Conservation (phyloP, 176 grass and related monocot genomes). For the Cenchrus fungigraminus region DNA sequence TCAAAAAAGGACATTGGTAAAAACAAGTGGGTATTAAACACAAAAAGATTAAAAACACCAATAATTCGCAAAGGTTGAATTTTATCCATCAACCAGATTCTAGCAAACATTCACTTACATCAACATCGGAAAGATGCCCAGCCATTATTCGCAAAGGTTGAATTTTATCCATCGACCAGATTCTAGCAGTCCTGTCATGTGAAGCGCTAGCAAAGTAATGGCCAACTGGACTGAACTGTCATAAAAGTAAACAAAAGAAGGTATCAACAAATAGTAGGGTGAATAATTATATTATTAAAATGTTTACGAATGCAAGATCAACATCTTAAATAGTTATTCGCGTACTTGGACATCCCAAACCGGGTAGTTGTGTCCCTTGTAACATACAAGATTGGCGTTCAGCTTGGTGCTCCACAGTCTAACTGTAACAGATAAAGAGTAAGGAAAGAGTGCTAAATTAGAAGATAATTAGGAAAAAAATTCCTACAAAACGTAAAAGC, state of each 20-base stretch:
- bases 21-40: constrained; percentile 38
- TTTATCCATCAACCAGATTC: too few relatives aligned
- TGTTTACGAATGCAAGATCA: background rate
- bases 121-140: constrained; percentile 97
- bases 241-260: constrained; percentile 4
- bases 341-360: constrained; percentile 98
- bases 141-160: constrained; percentile 96
- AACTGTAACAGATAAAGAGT: constrained; percentile 60
- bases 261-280: constrained; percentile 31
- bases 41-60: background rate
- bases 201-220: constrained; percentile 99
- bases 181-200: constrained; percentile 96
- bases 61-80: background rate
- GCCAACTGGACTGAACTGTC: constrained; percentile 94
- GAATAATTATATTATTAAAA: constrained; percentile 2
- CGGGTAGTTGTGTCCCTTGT: constrained; percentile 97
- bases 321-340: constrained; percentile 24
- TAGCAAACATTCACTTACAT: constrained; percentile 64
- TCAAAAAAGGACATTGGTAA: constrained; percentile 12
- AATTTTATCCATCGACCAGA: constrained; percentile 98
- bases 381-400: constrained; percentile 95
- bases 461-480: constrained; percentile 20
- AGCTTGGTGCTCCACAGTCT: constrained; percentile 93
- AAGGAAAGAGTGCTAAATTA: constrained; percentile 17
- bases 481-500: constrained; percentile 32